Base-by-base conservation (phyloP, 129 eudicot genomes). In the Escallonia rubra region DNA sequence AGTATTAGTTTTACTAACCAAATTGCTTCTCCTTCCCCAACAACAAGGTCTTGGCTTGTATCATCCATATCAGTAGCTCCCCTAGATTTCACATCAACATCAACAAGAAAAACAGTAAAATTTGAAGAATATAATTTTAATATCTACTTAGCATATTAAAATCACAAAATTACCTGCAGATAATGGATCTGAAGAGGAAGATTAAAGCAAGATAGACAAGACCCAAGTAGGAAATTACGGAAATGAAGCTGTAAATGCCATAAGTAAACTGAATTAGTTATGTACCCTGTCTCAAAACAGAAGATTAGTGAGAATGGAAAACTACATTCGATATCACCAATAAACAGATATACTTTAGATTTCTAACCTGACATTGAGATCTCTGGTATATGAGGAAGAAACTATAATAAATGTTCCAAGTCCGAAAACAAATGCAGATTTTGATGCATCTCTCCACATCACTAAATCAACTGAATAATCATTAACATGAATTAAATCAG, bases 21-120 rank as follows among this genome's bases (percentile, higher is more conserved):
- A 53, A 81, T 67, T 65, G 98, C 98, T 72, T 91, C 98, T 69
- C 88, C 98, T 76, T 88, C 96, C 54, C 96, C 96, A 72, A 88
- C 59, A 53, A 86, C 85, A 70, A 57, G 63, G 13, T 78, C 86
- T 53, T 81, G 76, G 41, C 57, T 53, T 68, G 66, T 45, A 65
- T 76, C 72, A 47, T 76, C 80, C 45, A 42, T 43, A 60, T 88
- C 79, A 45, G 55, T 57, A 47, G 65, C 75, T 41, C 89, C 81
- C 82, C 96, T 91, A 23, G 85, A 59, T 74, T 66, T 61, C 12
- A 41, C 45, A 51, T 7, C 8, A 54, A 54, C 52, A 9, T 63
- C 16, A 68, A 39, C 1, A 65, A 42, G 58, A 61, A 44, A 16
- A 74, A 34, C 56, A 43, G 0, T 64, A n/a, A 68, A 45, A 43